Conservation (phyloP, 1,284 basidiomycete genomes). For the Rhodotorula sp. region DNA sequence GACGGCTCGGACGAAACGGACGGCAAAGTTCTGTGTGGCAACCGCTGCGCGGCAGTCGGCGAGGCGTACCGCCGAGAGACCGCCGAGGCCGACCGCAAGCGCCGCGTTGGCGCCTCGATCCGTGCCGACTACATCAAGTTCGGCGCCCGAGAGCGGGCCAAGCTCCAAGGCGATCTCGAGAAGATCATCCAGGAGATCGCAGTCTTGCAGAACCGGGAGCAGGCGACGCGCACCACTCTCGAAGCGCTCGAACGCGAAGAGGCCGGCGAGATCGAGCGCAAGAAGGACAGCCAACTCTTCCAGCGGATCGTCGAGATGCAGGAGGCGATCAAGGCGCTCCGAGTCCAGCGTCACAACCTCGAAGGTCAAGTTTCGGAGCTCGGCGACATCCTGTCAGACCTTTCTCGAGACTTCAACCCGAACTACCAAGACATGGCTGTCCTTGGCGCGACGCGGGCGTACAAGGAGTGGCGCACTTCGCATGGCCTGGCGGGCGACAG, state of each 20-base stretch:
- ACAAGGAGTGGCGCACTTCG: conserved; percentile 64
- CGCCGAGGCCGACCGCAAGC: conserved; percentile 69
- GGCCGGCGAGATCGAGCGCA: conserved; percentile 51
- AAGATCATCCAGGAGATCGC: conserved; percentile 55
- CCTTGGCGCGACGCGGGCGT: conserved; percentile 90
- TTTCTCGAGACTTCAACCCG: conserved; percentile 85
- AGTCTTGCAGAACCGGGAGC: conserved; percentile 59
- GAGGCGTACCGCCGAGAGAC: conserved; percentile 64
- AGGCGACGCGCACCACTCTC: conserved; percentile 57
- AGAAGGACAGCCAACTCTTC: conserved; percentile 77
- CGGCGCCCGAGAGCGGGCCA: conserved; percentile 80
- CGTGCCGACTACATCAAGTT: conserved; percentile 81
- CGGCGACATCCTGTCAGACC: conserved; percentile 76
- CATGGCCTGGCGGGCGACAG: conserved; percentile 34
- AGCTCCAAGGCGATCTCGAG: conserved; percentile 64
- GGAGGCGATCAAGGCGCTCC: conserved; percentile 71
- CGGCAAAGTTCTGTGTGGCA: conserved; percentile 67
- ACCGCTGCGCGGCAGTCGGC: conserved; percentile 76
- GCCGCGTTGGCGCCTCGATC: conserved; percentile 77
- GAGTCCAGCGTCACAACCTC: conserved; percentile 67
- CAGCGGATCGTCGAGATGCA: conserved; percentile 70
- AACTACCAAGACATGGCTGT: conserved; percentile 99
- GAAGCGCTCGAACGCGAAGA: conserved; percentile 43
- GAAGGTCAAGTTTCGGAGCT: conserved; percentile 72
- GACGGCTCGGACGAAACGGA: conserved; percentile 91